phyloP scores from a whole-genome alignment of 306 rosid genomes.

The Quercus ilex region DNA sequence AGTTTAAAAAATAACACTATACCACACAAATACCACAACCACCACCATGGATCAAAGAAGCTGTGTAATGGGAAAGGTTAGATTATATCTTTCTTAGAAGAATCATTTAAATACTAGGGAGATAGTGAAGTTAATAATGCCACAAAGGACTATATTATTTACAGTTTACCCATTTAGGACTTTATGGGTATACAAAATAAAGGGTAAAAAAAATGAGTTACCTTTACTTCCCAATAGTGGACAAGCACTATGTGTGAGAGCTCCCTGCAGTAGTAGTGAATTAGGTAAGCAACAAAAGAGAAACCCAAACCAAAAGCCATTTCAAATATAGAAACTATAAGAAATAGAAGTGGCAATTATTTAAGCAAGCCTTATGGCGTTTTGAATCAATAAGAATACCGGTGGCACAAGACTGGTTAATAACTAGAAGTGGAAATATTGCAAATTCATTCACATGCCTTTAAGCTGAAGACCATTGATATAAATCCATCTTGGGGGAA shows the following conservation, averaged over 20 bases:
- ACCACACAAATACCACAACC: too few species aligned
- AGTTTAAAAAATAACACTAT: too few species aligned
- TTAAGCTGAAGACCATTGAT: background rate
- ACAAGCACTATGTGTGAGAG: conserved; percentile 85
- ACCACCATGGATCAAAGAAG: too few species aligned
- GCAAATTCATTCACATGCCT: background rate
- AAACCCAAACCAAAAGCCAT: background rate
- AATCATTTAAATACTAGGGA: too few species aligned
- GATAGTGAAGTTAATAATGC: too few species aligned
- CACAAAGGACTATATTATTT: background rate
- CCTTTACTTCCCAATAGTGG: conserved; percentile 82
- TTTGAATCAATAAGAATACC: conserved; percentile 17
- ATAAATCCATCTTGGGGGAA: background rate
- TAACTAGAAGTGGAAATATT: background rate
- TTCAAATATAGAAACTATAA: conserved; percentile 2
- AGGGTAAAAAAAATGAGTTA: conserved; percentile 14
- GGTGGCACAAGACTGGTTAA: background rate
- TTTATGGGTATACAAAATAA: background rate
- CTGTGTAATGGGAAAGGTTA: too few species aligned
- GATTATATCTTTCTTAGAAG: too few species aligned
- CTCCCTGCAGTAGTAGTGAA: conserved; percentile 51
- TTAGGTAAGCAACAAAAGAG: conserved; percentile 25
- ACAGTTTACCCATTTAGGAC: conserved; percentile 1
- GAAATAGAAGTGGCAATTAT: conserved; percentile 20
- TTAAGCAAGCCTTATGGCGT: conserved; percentile 7